phyloP scores from a whole-genome alignment of 2,329 filamentous ascomycete genomes.

The Ophiosphaerella herpotricha region DNA sequence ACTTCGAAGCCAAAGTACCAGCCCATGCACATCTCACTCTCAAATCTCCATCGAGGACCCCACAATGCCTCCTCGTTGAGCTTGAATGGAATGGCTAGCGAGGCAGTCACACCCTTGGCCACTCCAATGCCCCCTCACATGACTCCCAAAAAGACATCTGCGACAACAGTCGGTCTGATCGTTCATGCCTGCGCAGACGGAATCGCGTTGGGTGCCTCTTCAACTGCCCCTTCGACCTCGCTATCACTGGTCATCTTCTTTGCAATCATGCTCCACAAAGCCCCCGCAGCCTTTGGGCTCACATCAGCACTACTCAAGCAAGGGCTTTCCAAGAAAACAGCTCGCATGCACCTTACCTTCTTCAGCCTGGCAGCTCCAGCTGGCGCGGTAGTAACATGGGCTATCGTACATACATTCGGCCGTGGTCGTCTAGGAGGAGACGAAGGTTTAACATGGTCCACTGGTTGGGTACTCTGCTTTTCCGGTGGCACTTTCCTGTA shows the following conservation, averaged over 20 bases:
- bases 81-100: slow-evolving; percentile 36
- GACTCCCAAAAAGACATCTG: slow-evolving; percentile 31
- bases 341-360: slow-evolving; percentile 81
- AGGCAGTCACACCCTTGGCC: slow-evolving; percentile 28
- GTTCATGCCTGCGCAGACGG: slow-evolving; percentile 96
- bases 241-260: slow-evolving; percentile 91
- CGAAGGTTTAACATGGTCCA: slow-evolving; percentile 78
- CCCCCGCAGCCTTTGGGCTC: slow-evolving; percentile 90
- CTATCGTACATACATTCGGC: slow-evolving; percentile 74
- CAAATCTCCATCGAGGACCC: slow-evolving; percentile 68
- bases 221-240: slow-evolving; percentile 60
- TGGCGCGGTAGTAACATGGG: slow-evolving; percentile 82
- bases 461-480: slow-evolving; percentile 91
- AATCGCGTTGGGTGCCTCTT: slow-evolving; percentile 92
- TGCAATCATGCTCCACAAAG: slow-evolving; percentile 97
- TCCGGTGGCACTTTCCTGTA: slow-evolving; percentile 94
- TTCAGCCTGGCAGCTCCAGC: slow-evolving; percentile 91
- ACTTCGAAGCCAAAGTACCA: slow-evolving; percentile 65
- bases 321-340: slow-evolving; percentile 83
- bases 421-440: slow-evolving; percentile 63
- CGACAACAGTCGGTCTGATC: slow-evolving; percentile 83
- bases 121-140: slow-evolving; percentile 46
- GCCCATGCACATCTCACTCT: slow-evolving; percentile 85
- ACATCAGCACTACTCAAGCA: slow-evolving; percentile 90
- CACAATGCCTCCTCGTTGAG: slow-evolving; percentile 47